Evolutionary conservation across 768 basidiomycete genomes (phyloP).

Genomic region (Hygrocybe coccinea): DNA sequence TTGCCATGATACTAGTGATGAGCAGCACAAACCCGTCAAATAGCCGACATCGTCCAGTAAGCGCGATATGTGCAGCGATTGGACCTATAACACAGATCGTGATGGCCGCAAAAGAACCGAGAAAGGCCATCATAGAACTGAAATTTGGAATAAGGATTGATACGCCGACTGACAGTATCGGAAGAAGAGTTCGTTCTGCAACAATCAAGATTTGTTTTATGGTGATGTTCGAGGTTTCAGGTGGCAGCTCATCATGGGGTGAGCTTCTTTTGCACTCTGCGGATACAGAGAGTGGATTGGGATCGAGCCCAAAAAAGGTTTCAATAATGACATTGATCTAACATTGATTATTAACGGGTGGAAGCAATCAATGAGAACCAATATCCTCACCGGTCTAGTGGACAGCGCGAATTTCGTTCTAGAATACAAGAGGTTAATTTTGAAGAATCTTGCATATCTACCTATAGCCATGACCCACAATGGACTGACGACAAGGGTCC

Average conservation of each 20-base stretch:
- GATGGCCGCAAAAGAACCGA: constrained; percentile 85
- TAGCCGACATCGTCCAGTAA: constrained; percentile 44
- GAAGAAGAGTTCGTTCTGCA: constrained; percentile 55
- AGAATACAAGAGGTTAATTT: not conserved
- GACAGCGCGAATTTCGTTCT: constrained; percentile 87
- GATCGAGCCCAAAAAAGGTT: constrained; percentile 64
- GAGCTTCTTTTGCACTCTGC: constrained; percentile 36
- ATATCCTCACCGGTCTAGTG: constrained; percentile 62
- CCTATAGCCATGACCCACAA: constrained; percentile 45
- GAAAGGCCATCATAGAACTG: constrained; percentile 78
- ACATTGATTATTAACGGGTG: not conserved
- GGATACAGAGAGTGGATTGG: constrained; percentile 28
- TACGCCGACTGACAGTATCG: constrained; percentile 55
- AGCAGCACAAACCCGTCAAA: constrained; percentile 55
- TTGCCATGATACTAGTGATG: constrained; percentile 57
- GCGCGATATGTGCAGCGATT: constrained; percentile 60
- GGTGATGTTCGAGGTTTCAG: constrained; percentile 24
- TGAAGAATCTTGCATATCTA: not conserved
- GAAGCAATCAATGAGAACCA: not conserved
- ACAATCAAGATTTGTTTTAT: constrained; percentile 41
- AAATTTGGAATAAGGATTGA: constrained; percentile 80
- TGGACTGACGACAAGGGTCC: constrained; percentile 80
- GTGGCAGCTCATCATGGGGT: constrained; percentile 22
- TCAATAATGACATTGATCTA: constrained; percentile 83
- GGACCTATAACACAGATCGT: constrained; percentile 75